Evolutionary conservation across 2,329 filamentous ascomycete genomes (phyloP).

Genomic region (Talaromyces sp.): DNA sequence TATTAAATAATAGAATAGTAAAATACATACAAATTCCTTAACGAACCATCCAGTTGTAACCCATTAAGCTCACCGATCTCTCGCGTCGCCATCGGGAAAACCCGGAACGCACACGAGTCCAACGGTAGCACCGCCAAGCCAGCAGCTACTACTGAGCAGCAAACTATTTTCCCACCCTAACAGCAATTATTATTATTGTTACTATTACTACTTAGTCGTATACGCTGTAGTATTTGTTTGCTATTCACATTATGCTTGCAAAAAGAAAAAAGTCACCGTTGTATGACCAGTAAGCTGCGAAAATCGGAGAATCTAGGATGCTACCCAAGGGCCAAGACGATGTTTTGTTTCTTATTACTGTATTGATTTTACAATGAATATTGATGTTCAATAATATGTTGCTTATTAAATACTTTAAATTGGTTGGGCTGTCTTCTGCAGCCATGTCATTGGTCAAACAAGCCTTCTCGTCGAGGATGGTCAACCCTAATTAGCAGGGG

Average conservation of each 20-base stretch:
- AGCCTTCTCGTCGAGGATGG: too few relatives aligned
- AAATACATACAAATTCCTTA: neutral
- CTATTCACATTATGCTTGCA: neutral
- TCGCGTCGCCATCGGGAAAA: neutral
- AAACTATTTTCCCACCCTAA: neutral
- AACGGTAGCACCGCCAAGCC: neutral
- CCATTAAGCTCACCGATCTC: neutral
- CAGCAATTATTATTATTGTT: too few relatives aligned
- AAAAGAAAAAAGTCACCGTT: neutral
- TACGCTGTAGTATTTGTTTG: neutral
- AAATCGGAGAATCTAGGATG: neutral
- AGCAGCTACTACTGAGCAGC: neutral
- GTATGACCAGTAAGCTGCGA: neutral
- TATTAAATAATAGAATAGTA: neutral
- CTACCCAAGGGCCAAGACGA: too few relatives aligned
- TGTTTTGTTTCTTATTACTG: too few relatives aligned
- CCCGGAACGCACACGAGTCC: neutral
- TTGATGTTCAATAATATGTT: too few relatives aligned
- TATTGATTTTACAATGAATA: too few relatives aligned
- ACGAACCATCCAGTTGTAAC: neutral
- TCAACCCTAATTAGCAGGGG: too few relatives aligned
- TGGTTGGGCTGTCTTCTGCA: too few relatives aligned
- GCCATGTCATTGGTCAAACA: too few relatives aligned
- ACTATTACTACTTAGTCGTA: too few relatives aligned
- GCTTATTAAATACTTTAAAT: too few relatives aligned